These are phyloP conservation scores for Exophiala aquamarina DNA, from an alignment of 2,329 filamentous ascomycete species.

Conservation along the genomic window DNA sequence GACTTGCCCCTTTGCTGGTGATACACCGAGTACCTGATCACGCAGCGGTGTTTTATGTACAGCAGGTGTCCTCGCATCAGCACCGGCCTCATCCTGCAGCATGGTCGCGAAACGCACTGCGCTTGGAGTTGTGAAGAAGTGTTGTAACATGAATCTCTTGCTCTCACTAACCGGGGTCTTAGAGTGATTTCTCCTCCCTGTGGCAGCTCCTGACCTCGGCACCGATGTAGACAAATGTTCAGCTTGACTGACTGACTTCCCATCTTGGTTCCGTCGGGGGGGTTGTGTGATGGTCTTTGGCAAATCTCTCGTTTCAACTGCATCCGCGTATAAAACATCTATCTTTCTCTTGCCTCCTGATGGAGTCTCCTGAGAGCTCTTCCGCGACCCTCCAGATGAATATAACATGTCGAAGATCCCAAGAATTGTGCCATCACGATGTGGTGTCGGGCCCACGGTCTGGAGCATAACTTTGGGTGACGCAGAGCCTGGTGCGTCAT, in stretches of 20 bases:
- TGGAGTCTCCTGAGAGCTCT: conserved; percentile 31
- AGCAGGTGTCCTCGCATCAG: background rate
- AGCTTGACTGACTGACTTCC: conserved; percentile 19
- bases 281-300: conserved; percentile 31
- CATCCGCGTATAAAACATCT: conserved; percentile 5
- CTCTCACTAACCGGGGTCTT: conserved; percentile 45
- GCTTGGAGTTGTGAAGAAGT: conserved; percentile 47
- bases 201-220: conserved; percentile 22
- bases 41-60: conserved; percentile 29
- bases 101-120: conserved; percentile 44
- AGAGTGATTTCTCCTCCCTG: conserved; percentile 26
- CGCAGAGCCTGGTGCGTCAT: conserved; percentile 41
- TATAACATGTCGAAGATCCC: conserved; percentile 48
- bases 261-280: conserved; percentile 38
- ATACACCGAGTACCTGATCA: conserved; percentile 11
- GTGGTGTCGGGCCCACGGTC: conserved; percentile 48
- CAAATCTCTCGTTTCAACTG: conserved; percentile 30
- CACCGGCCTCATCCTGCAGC: conserved; percentile 6
- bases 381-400: conserved; percentile 39
- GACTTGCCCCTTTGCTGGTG: conserved; percentile 10
- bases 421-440: conserved; percentile 48
- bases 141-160: conserved; percentile 45
- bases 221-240: conserved; percentile 4
- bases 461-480: conserved; percentile 35
- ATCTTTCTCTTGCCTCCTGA: conserved; percentile 24